Base-by-base conservation (phyloP, 305 asterid species). In the Fraxinus velutina region DNA sequence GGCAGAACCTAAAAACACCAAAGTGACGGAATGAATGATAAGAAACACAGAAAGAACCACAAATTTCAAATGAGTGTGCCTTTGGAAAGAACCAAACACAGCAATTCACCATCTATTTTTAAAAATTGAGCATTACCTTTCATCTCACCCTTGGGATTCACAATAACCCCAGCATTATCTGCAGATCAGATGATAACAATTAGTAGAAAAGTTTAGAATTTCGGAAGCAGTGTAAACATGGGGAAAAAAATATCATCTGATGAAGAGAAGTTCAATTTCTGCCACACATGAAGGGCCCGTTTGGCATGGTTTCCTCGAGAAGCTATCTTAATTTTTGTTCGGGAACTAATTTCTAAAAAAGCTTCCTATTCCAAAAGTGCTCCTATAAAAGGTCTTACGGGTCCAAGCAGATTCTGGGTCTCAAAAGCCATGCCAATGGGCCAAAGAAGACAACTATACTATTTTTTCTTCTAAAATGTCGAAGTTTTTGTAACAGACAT, bases 151-250 rank as follows among this genome's bases (percentile, higher is more conserved):
- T 91, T 91, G 64, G 94, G 94, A 62, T 91, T 91, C 78, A 91
- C 94, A 85, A 91, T 91, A 22, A 91, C 94, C 79, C 94, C 94
- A 66, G 94, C 94, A 85, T 91, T 91, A 84, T 91, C 94, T 91
- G 90, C 68, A 85, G 4, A 10, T 12, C 8, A 1, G 73, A 24
- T 33, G 22, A 39, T 3, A 0, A 17, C 29, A 37, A 39, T 82
- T 50, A 82, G 27, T 5, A 0, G 6, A 32, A 36, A 82, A 30
- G 1, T 22, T 44, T 1, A 27, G 7, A 27, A 27, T 12, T 66
- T 27, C 34, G 12, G 3, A 10, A 0, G 36, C 15, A 1, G 2
- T 22, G 17, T 24, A 66, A 66, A 66, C 17, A 66, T 39, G 36
- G 19, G 0, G 3, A 2, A 2, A 24, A 2, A 64, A 24, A 27